Conservation (phyloP, 2,329 filamentous ascomycete genomes). For the Trichoderma atrobrunneum region DNA sequence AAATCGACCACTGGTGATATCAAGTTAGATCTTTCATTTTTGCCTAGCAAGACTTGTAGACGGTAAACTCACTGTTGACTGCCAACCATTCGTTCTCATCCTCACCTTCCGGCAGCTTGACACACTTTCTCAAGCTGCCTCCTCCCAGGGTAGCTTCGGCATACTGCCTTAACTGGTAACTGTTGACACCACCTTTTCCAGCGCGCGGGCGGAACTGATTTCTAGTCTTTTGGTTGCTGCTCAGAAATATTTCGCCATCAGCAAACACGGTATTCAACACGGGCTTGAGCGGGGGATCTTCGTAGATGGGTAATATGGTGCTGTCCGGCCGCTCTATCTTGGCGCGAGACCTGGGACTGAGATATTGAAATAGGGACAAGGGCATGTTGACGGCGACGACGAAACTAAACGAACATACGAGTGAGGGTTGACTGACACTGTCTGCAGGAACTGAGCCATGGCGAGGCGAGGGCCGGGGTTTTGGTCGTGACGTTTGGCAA, state of each 20-base stretch:
- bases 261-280: slow-evolving; percentile 27
- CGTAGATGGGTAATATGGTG: slow-evolving; percentile 33
- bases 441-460: slow-evolving; percentile 44
- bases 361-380: slow-evolving; percentile 31
- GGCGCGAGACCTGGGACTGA: slow-evolving; percentile 33
- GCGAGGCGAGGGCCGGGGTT: slow-evolving; percentile 3
- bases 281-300: slow-evolving; percentile 27
- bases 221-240: slow-evolving; percentile 80
- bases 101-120: slow-evolving; percentile 94
- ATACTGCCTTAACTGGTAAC: slow-evolving; percentile 95
- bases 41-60: no score
- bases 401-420: slow-evolving; percentile 2
- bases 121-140: slow-evolving; percentile 91
- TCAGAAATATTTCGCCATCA: slow-evolving; percentile 29
- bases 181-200: slow-evolving; percentile 79
- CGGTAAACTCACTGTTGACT: slow-evolving; percentile 74
- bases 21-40: not conserved
- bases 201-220: slow-evolving; percentile 89
- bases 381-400: slow-evolving; percentile 24
- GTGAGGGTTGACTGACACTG: slow-evolving; percentile 37
- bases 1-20: slow-evolving; percentile 82
- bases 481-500: slow-evolving; percentile 4
- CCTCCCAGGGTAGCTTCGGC: slow-evolving; percentile 95
- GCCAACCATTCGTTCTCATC: slow-evolving; percentile 98
- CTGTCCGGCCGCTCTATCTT: slow-evolving; percentile 32